Conservation (phyloP, 1,139 yeast species). For the Debaryomyces singareniensis region DNA sequence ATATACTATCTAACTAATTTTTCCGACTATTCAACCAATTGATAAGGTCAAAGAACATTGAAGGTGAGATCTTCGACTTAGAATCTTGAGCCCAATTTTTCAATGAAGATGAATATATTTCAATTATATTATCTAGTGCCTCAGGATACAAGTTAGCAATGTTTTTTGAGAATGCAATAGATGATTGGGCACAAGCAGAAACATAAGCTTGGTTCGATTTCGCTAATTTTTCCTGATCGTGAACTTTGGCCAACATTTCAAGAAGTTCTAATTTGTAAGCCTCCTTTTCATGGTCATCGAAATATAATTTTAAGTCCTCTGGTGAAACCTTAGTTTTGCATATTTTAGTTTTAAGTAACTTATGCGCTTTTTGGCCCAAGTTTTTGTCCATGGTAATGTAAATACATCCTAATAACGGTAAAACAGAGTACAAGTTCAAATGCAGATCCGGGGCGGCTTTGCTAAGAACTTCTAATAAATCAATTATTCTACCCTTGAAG, state of each 20-base stretch:
- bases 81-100: constrained; percentile 53
- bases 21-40: constrained; percentile 64
- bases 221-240: constrained; percentile 34
- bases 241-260: constrained; percentile 25
- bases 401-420: constrained; percentile 57
- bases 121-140: constrained; percentile 35
- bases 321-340: constrained; percentile 42
- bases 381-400: constrained; percentile 62
- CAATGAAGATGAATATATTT: constrained; percentile 51
- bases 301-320: constrained; percentile 13
- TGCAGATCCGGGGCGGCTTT: constrained; percentile 40
- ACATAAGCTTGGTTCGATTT: constrained; percentile 44
- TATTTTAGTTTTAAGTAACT: constrained; percentile 58
- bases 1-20: constrained; percentile 5
- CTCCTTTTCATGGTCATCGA: constrained; percentile 13
- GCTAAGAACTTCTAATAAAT: constrained; percentile 60
- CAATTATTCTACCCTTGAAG: constrained; percentile 74
- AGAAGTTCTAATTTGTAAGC: constrained; percentile 15
- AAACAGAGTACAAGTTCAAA: constrained; percentile 39
- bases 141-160: constrained; percentile 31
- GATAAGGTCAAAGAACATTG: constrained; percentile 69
- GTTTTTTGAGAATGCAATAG: constrained; percentile 58
- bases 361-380: constrained; percentile 70
- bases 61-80: constrained; percentile 48
- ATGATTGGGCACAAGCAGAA: constrained; percentile 53